Percentiles rank a stretch among this genome's conserved stretches.
Conservation (phyloP, 176 grass and related monocot genomes). For the Musa troglodytarum region DNA sequence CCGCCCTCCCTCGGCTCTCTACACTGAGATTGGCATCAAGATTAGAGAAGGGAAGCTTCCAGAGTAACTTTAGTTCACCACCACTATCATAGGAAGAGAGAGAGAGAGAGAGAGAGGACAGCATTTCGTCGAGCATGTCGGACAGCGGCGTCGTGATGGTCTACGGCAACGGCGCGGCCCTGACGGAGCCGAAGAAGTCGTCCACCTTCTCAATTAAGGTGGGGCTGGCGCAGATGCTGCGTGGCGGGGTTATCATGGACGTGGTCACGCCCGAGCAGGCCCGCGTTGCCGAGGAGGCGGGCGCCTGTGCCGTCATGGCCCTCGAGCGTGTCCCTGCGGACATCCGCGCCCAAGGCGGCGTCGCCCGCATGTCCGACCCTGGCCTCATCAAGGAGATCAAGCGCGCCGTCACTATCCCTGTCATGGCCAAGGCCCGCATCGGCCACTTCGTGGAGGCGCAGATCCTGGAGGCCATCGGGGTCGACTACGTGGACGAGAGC, state of each 20-base stretch:
- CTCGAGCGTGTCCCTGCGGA: constrained; percentile 9
- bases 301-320: constrained; percentile 10
- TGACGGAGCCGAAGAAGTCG: constrained; percentile 6
- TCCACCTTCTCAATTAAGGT: constrained; percentile 12
- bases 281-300: neutral
- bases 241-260: constrained; percentile 13
- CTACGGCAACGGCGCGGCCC: constrained; percentile 6
- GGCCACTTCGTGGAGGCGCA: constrained; percentile 85
- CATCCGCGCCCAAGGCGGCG: constrained; percentile 9
- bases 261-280: neutral
- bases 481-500: constrained; percentile 86
- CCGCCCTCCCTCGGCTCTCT: neutral
- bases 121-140: constrained; percentile 1
- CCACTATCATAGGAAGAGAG: neutral
- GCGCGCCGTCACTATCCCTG: constrained; percentile 79
- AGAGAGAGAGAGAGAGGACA: neutral
- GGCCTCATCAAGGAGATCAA: constrained; percentile 43
- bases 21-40: neutral
- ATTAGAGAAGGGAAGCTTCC: neutral
- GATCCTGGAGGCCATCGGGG: constrained; percentile 58
- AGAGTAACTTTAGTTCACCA: neutral
- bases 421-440: constrained; percentile 90
- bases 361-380: constrained; percentile 10
- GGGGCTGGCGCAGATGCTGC: constrained; percentile 14
- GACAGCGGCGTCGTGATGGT: constrained; percentile 8